Percentiles rank a stretch among this genome's conserved stretches.
Evolutionary conservation across 2,329 filamentous ascomycete species (phyloP).

Genomic region (Fusarium mundagurra): DNA sequence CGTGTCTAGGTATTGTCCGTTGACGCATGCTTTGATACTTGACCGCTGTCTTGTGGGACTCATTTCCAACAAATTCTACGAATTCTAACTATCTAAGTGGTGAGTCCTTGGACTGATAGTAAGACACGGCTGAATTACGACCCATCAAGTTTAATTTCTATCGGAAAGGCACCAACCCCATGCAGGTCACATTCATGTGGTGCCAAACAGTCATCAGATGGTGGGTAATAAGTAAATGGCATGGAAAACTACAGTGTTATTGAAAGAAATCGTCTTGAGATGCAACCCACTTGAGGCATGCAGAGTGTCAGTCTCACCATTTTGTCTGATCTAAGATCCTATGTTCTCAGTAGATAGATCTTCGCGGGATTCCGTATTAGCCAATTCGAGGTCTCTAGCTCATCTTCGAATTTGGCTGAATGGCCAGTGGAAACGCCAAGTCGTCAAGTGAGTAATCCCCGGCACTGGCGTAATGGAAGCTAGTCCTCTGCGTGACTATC

Average conservation of each 20-base stretch:
- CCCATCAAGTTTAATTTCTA: background rate
- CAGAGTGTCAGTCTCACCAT: background rate
- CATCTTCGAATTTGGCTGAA: background rate
- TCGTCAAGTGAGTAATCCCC: background rate
- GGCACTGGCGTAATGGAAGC: background rate
- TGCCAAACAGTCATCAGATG: background rate
- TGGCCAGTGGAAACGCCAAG: background rate
- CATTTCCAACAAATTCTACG: background rate
- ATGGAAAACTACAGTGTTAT: background rate
- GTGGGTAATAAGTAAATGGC: background rate
- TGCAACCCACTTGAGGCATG: background rate
- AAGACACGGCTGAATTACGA: conserved; percentile 1
- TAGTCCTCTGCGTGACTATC: background rate
- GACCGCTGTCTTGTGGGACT: background rate
- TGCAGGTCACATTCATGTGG: background rate
- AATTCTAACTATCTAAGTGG: background rate
- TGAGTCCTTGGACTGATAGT: background rate
- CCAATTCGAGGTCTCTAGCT: background rate
- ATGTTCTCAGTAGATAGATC: background rate
- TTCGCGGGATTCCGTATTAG: background rate
- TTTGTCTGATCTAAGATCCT: background rate
- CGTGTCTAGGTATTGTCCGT: background rate
- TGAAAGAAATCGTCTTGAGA: background rate
- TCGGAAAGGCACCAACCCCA: background rate
- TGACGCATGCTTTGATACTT: conserved; percentile 15